A percentile compares a stretch with the other conserved stretches of the same genome.
Conservation (phyloP, 768 basidiomycete species). For the Termitomyces sp. region DNA sequence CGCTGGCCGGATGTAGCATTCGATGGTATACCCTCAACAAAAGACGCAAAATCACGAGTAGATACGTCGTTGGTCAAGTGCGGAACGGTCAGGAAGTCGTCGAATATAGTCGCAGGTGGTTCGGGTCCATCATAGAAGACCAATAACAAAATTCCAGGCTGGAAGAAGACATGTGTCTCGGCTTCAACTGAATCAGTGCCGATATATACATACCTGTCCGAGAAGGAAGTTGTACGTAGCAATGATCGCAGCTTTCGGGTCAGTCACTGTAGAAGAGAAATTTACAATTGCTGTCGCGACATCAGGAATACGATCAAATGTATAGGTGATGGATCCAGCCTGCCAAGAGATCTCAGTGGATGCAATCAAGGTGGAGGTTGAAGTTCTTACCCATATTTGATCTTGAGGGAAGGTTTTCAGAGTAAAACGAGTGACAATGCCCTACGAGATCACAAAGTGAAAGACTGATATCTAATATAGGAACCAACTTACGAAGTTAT, state of each 20-base stretch:
- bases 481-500: conserved; percentile 56
- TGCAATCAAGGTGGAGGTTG: background rate
- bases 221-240: conserved; percentile 37
- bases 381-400: conserved; percentile 50
- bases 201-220: conserved; percentile 25
- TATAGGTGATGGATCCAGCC: conserved; percentile 47
- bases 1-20: conserved; percentile 26
- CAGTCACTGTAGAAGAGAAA: conserved; percentile 36
- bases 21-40: conserved; percentile 36
- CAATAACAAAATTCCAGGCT: conserved; percentile 23
- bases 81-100: conserved; percentile 45
- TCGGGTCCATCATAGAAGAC: conserved; percentile 59
- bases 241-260: conserved; percentile 49
- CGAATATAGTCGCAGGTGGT: conserved; percentile 46
- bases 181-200: background rate
- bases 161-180: background rate
- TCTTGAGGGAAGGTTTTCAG: conserved; percentile 50
- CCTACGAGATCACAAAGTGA: conserved; percentile 32
- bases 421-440: conserved; percentile 57
- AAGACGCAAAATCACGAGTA: conserved; percentile 35
- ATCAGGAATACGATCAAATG: conserved; percentile 16
- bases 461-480: no score
- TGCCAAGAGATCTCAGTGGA: conserved; percentile 15
- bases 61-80: conserved; percentile 30
- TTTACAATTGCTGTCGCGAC: conserved; percentile 33